These are phyloP conservation scores for Phaeophleospora eucalypticola DNA, from an alignment of 2,329 filamentous ascomycete genomes.

Conservation along the genomic window DNA sequence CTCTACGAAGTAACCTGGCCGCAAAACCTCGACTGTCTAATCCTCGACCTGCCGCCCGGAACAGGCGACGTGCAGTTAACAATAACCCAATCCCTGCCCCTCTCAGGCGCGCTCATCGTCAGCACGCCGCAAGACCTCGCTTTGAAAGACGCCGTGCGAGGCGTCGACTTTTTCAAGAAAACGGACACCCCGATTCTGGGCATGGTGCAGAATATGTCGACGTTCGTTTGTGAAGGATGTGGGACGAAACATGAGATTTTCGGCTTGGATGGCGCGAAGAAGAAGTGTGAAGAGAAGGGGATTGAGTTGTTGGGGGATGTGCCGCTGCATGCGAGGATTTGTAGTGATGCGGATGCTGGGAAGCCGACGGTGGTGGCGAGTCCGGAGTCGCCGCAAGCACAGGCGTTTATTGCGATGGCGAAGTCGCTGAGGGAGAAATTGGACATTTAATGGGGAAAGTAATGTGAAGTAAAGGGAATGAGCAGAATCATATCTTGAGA, in stretches of 20 bases:
- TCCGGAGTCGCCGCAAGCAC: conserved; percentile 67
- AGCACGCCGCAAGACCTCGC: conserved; percentile 93
- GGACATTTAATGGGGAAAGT: conserved; percentile 5
- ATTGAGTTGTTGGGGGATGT: conserved; percentile 85
- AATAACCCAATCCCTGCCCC: conserved; percentile 89
- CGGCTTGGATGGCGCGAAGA: conserved; percentile 49
- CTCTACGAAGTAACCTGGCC: conserved; percentile 95
- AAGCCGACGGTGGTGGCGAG: conserved; percentile 88
- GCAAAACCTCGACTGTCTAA: conserved; percentile 77
- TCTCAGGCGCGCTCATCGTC: conserved; percentile 82
- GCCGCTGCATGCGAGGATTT: conserved; percentile 80
- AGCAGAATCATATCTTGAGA: no score
- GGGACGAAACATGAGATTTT: conserved; percentile 35
- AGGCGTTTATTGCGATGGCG: conserved; percentile 57
- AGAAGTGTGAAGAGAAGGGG: conserved; percentile 65
- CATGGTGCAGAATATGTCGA: conserved; percentile 87
- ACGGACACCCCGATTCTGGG: conserved; percentile 77
- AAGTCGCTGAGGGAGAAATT: conserved; percentile 13
- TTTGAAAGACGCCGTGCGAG: conserved; percentile 85
- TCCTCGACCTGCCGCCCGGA: conserved; percentile 87
- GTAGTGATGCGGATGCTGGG: conserved; percentile 79
- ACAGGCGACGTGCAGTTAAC: conserved; percentile 95
- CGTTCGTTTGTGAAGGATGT: conserved; percentile 70
- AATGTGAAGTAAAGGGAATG: no score
- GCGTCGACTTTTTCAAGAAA: conserved; percentile 87